These are phyloP conservation scores for Talaromyces sp. DNA, from an alignment of 2,329 filamentous ascomycete species.

Conservation along the genomic window DNA sequence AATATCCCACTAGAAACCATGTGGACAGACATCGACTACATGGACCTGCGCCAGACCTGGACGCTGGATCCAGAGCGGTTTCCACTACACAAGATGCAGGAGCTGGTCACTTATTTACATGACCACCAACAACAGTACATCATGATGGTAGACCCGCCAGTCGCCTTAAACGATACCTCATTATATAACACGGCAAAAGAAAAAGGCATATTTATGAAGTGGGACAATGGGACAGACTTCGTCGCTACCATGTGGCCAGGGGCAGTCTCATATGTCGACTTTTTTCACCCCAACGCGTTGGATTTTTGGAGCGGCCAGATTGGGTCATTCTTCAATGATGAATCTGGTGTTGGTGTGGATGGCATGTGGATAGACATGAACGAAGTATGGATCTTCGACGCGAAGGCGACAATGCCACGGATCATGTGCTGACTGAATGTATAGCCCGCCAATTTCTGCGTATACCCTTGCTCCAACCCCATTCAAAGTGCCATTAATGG, in stretches of 20 bases:
- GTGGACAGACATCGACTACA: constrained; percentile 43
- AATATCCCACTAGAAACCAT: constrained; percentile 40
- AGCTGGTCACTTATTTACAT: constrained; percentile 63
- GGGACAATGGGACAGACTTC: constrained; percentile 49
- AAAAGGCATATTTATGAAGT: constrained; percentile 48
- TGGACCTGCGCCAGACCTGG: constrained; percentile 32
- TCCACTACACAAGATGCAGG: constrained; percentile 48
- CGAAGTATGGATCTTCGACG: constrained; percentile 30
- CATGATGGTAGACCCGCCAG: constrained; percentile 65
- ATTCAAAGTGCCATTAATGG: constrained; percentile 43
- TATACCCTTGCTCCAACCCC: constrained; percentile 50
- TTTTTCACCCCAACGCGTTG: constrained; percentile 62
- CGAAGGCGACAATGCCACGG: neutral
- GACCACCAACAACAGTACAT: constrained; percentile 62
- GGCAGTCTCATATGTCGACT: constrained; percentile 66
- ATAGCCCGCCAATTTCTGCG: constrained; percentile 45
- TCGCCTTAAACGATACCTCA: constrained; percentile 20
- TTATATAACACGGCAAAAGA: constrained; percentile 59
- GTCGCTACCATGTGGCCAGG: constrained; percentile 70
- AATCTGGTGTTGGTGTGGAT: constrained; percentile 66
- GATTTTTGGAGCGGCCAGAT: constrained; percentile 68
- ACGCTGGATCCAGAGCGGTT: constrained; percentile 35
- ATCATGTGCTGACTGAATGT: neutral
- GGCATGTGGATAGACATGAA: constrained; percentile 73
- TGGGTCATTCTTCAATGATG: constrained; percentile 55